These are phyloP conservation scores for Pseudogymnoascus sp. DNA, from an alignment of 2,329 filamentous ascomycete genomes.

Conservation along the genomic window DNA sequence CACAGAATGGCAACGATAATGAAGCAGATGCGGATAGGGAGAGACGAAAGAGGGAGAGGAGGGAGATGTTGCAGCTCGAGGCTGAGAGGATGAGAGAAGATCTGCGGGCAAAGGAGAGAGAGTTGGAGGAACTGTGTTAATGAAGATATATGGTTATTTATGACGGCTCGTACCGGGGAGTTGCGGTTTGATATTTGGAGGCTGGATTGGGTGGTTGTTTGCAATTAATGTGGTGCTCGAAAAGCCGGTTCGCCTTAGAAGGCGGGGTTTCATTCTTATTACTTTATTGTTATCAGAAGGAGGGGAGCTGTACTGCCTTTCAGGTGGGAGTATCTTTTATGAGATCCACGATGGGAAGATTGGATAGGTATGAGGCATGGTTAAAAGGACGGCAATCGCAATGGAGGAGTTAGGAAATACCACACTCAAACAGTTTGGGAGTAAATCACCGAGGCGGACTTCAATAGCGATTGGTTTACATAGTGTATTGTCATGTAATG, in stretches of 20 bases:
- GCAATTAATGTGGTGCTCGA: neutral
- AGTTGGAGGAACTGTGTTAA: conserved; percentile 24
- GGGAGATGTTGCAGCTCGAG: conserved; percentile 62
- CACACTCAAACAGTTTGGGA: neutral
- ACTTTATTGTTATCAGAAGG: neutral
- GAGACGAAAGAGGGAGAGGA: conserved; percentile 51
- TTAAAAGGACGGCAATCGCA: neutral
- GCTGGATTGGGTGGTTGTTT: neutral
- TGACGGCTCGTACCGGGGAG: neutral
- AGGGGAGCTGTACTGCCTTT: neutral
- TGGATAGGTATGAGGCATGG: neutral
- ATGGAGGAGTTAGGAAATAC: neutral
- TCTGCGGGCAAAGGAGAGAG: conserved; percentile 27
- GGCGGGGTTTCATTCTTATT: neutral
- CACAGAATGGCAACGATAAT: neutral
- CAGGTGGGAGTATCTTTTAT: neutral
- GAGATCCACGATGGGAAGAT: conserved; percentile 3
- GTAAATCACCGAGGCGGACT: neutral
- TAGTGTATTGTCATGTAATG: conserved; percentile 7
- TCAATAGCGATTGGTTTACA: neutral
- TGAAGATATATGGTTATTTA: conserved; percentile 3
- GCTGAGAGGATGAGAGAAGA: conserved; percentile 60
- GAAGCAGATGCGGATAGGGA: conserved; percentile 27
- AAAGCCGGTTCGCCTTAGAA: neutral
- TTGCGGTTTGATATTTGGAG: neutral